Evolutionary conservation across 495 filamentous ascomycete genomes (phyloP).

Genomic region (Penicillium parvum): DNA sequence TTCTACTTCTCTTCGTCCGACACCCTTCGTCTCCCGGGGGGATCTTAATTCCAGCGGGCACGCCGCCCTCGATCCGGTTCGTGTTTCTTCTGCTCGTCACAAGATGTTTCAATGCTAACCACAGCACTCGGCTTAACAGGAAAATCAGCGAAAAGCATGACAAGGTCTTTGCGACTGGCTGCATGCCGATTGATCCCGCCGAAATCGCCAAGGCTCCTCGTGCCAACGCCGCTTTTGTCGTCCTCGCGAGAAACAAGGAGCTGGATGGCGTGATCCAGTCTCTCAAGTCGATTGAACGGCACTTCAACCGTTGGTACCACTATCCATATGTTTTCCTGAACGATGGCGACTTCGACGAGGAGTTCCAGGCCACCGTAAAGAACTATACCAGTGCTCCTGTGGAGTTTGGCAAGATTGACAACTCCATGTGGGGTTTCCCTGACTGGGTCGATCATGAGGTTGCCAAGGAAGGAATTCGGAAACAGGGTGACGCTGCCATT

Average conservation of each 20-base stretch:
- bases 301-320: slow-evolving; percentile 99
- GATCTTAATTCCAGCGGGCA: slow-evolving; percentile 83
- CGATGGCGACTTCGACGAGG: slow-evolving; percentile 91
- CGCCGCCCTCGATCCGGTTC: slow-evolving; percentile 89
- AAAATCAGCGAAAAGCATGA: slow-evolving; percentile 97
- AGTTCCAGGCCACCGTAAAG: slow-evolving; percentile 80
- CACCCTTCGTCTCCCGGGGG: slow-evolving; percentile 79
- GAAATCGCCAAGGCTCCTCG: slow-evolving; percentile 60
- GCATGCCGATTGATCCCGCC: slow-evolving; percentile 53
- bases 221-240: slow-evolving; percentile 93
- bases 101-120: slow-evolving; percentile 7
- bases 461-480: slow-evolving; percentile 89
- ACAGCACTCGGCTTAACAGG: slow-evolving; percentile 40
- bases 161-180: slow-evolving; percentile 92
- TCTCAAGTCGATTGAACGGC: slow-evolving; percentile 94
- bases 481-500: slow-evolving; percentile 95
- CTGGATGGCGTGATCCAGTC: slow-evolving; percentile 93
- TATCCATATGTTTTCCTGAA: slow-evolving; percentile 99
- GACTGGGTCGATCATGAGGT: slow-evolving; percentile 94
- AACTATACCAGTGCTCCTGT: slow-evolving; percentile 85
- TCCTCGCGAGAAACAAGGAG: slow-evolving; percentile 95
- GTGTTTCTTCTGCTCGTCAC: slow-evolving; percentile 16
- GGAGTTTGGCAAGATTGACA: slow-evolving; percentile 92
- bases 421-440: slow-evolving; percentile 91
- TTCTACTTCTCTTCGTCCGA: slow-evolving; percentile 83